Evolutionary conservation across 164 flowering plant species (phyloP), one percentile per base, ranked within the genome.

Genomic region (Houttuynia cordata): DNA sequence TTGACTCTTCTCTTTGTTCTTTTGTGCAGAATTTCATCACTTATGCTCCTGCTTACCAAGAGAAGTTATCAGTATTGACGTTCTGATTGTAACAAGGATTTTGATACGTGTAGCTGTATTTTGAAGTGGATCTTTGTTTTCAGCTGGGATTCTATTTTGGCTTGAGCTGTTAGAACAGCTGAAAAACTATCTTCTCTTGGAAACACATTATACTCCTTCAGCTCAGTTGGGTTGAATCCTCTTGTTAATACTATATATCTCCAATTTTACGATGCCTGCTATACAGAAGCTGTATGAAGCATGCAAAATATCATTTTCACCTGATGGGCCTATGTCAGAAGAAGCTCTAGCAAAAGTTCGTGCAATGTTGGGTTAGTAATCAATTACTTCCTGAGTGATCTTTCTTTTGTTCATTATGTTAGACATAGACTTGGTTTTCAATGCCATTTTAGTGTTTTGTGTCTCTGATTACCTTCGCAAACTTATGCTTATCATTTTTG

Each of bases 291-390:
- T 81, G 17, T 81, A 76, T 63, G 65, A 81, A 56, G 68, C 72
- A 24, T 78, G 84, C 72, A 78, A 75, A 68, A 64, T 21, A 24
- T 81, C 82, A 5, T 76, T 81, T 67, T 70, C 80, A 50, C 22
- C 66, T 5, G 62, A 67, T 68, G 84, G 84, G 37, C 84, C 84
- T 5, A 20, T 75, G 4, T 78, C 82, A 12, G 80, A 74, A 42
- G 82, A 81, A 64, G 76, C 79, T 59, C 79, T 81, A 57, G 75
- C 73, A 23, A 75, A 71, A 64, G 80, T 81, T 66, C 79, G 78
- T 20, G 67, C 67, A 52, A 59, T 75, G 51, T 61, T 80, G 66
- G 83, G 83, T 75, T 45, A 21, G 71, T n/a, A 17, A 40, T 34
- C 56, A 23, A 37, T 40, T 30, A 25, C 37, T 17, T 19, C 21